These are phyloP conservation scores for Cyclotella atomus DNA, from an alignment of 108 stramenopile genomes.

Conservation along the genomic window DNA sequence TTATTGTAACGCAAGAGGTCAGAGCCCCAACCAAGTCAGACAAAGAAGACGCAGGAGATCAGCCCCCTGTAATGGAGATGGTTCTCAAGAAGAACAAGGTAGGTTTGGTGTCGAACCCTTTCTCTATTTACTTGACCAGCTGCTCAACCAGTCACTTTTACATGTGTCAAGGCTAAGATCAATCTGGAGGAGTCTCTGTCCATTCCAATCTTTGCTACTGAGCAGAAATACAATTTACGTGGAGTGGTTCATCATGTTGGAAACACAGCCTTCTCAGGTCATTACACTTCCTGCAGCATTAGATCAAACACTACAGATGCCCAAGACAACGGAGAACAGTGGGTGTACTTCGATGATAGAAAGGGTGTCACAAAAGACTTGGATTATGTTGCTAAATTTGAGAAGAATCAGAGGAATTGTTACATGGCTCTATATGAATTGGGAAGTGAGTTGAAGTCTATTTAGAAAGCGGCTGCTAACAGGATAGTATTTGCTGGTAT, in stretches of 20 bases:
- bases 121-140: not conserved
- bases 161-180: slow-evolving; percentile 32
- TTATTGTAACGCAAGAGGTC: slow-evolving; percentile 59
- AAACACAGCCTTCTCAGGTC: slow-evolving; percentile 64
- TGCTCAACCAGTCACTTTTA: not conserved
- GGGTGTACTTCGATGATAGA: slow-evolving; percentile 53
- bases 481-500: not conserved
- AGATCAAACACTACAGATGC: slow-evolving; percentile 7
- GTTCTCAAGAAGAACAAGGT: slow-evolving; percentile 63
- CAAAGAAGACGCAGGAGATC: slow-evolving; percentile 2
- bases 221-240: slow-evolving; percentile 43
- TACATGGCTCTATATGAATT: slow-evolving; percentile 55
- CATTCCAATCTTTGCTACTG: slow-evolving; percentile 22
- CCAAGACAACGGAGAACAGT: slow-evolving; percentile 44
- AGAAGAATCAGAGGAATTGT: slow-evolving; percentile 51
- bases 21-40: slow-evolving; percentile 8
- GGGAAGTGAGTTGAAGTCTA: not conserved
- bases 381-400: slow-evolving; percentile 37
- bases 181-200: slow-evolving; percentile 45
- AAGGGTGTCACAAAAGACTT: slow-evolving; percentile 34
- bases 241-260: slow-evolving; percentile 82
- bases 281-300: slow-evolving; percentile 71
- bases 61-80: slow-evolving; percentile 38
- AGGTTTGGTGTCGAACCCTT: not conserved
- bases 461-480: not conserved